Conservation (phyloP, 805 yeast species). For the Maudiozyma barnettii region DNA sequence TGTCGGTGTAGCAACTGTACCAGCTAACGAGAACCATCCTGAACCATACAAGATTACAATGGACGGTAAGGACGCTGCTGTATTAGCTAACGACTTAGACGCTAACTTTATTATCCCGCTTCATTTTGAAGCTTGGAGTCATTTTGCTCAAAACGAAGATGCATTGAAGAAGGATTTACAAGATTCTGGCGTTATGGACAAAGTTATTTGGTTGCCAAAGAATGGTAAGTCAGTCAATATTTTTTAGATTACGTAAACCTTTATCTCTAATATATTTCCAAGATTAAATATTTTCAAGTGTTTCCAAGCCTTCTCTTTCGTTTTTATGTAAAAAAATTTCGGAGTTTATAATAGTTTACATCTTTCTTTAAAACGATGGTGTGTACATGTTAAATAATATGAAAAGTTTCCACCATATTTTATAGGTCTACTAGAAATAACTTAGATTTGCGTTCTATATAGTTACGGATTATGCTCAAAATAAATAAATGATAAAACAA, state of each 20-base stretch:
- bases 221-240: constrained; percentile 12
- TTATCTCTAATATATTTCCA: no score
- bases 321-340: no score
- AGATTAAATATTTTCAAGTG: no score
- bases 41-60: constrained; percentile 3
- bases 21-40: neutral
- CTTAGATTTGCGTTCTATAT: no score
- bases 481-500: no score
- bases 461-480: no score
- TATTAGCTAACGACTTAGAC: neutral
- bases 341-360: no score
- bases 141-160: neutral
- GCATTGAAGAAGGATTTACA: neutral
- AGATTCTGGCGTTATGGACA: neutral
- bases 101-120: neutral
- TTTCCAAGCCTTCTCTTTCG: no score
- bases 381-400: no score
- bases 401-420: no score
- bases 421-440: no score
- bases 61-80: neutral
- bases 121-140: constrained; percentile 1
- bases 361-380: no score
- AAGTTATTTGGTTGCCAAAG: constrained; percentile 1
- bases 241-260: neutral
- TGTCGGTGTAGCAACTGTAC: neutral